Evolutionary conservation across 768 basidiomycete genomes (phyloP), one percentile per base, ranked within the genome.

Genomic region (Glaciozyma antarctica): DNA sequence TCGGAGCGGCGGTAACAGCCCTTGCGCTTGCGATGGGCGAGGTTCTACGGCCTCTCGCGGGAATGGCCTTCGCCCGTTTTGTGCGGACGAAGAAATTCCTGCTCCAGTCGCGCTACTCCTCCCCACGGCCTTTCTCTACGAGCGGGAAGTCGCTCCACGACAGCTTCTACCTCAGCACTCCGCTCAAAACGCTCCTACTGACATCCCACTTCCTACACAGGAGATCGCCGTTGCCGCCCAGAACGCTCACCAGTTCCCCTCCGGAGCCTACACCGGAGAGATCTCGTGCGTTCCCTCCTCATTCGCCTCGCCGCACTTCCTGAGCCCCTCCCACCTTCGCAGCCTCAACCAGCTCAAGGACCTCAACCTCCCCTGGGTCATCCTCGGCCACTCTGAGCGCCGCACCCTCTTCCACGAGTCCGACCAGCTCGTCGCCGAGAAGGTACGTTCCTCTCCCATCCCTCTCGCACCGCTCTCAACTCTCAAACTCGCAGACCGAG

Each of bases 351-450:
- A 97, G 78, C 85, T 98, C 71, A 82, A 80, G 47, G 90, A 97
- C 74, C 86, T 87, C n/a, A 81, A 80, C 9, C 84, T 98, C 64
- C 87, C 87, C 63, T 97, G 88, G 76, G 91, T 95, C 71, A 87
- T 99, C 77, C 83, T 97, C 58, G 94, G 94, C 45, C 95, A 99
- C 81, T 97, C 93, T 53, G 95, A 99, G 78, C 88, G 95, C 70
- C 86, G 95, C 67, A 86, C 89, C 12, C 76, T 92, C 69, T 99
- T 98, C 82, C 82, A 86, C 75, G 95, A 99, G 77, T 82, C 85
- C 34, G 89, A 88, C 63, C 85, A 84, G 62, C 70, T 86, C 53
- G 85, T 98, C 67, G 93, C 90, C 16, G 79, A 82, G 69, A 98
- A 97, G 81, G 62, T 32, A 32, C 61, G 52, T 10, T n/a, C 19